Conservation (phyloP, 2,329 filamentous ascomycete genomes). For the Simplicillium aogashimaense region DNA sequence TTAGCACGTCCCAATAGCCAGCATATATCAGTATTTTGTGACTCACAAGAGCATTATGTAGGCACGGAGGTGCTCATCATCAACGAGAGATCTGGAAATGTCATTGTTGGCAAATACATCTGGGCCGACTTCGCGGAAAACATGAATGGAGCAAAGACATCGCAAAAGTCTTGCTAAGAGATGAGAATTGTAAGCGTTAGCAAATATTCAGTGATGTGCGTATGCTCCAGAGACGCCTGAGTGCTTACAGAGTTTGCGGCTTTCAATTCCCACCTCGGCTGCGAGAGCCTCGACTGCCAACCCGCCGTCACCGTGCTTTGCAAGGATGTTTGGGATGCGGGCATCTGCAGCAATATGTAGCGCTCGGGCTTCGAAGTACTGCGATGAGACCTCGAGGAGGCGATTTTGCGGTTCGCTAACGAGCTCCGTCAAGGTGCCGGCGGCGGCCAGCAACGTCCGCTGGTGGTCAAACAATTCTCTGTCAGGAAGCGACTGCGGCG, state of each 20-base stretch:
- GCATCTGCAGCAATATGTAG: constrained; percentile 22
- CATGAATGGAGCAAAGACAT: constrained; percentile 21
- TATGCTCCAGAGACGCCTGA: too few species aligned
- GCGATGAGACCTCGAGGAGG: constrained; percentile 20
- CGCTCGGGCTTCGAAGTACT: constrained; percentile 22
- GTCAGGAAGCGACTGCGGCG: constrained; percentile 1
- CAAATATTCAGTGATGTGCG: too few species aligned
- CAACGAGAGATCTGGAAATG: constrained; percentile 22
- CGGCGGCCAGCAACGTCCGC: constrained; percentile 18
- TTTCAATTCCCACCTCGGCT: constrained; percentile 15
- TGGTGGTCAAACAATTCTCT: constrained; percentile 19
- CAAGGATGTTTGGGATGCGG: constrained; percentile 22
- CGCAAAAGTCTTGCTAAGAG: constrained; percentile 12
- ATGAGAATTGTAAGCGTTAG: too few species aligned
- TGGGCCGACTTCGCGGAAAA: constrained; percentile 18
- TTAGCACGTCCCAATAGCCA: too few species aligned
- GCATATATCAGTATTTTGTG: background rate
- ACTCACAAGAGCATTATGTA: constrained; percentile 23
- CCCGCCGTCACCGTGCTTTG: constrained; percentile 3
- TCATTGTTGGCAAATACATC: constrained; percentile 23
- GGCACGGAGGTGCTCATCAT: constrained; percentile 22
- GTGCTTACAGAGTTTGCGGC: constrained; percentile 19
- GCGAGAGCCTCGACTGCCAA: constrained; percentile 13
- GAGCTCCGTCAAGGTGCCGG: constrained; percentile 22
- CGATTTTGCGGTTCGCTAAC: constrained; percentile 19